These are phyloP conservation scores for Neostapfia colusana DNA, from an alignment of 176 grass and related monocot genomes.

Conservation along the genomic window DNA sequence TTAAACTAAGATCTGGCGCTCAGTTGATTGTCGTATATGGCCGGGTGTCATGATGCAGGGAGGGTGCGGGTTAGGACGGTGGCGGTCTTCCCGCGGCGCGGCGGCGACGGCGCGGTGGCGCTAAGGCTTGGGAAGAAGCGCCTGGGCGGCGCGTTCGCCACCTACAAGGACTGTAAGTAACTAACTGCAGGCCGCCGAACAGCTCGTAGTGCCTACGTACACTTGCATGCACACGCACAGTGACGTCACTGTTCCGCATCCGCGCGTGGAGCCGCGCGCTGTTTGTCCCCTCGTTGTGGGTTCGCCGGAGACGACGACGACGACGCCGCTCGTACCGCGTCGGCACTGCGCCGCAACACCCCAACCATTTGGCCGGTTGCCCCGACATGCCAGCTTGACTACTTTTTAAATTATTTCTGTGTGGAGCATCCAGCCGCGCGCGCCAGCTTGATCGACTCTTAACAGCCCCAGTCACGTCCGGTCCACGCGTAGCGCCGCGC, in stretches of 20 bases:
- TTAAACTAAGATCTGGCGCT: neutral
- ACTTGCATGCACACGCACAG: neutral
- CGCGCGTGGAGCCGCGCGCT: neutral
- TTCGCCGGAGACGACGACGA: neutral
- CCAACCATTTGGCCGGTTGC: neutral
- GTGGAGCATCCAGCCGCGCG: too few relatives aligned
- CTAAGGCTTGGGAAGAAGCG: constrained; percentile 74
- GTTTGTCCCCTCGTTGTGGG: neutral
- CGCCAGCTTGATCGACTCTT: neutral
- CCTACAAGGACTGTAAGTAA: constrained; percentile 63
- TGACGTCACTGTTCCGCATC: neutral
- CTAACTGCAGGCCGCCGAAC: neutral
- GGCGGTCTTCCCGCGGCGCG: constrained; percentile 44
- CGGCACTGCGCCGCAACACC: constrained; percentile 2
- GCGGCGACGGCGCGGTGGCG: constrained; percentile 39
- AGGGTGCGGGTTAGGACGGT: constrained; percentile 61
- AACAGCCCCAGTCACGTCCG: neutral
- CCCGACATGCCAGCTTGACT: constrained; percentile 26
- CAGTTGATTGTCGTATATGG: neutral
- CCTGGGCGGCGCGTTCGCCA: constrained; percentile 60
- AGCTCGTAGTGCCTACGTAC: neutral
- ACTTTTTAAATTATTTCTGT: neutral
- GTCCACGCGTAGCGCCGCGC: neutral
- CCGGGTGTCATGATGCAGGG: constrained; percentile 45
- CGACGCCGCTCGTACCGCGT: neutral